Evolutionary conservation across 345 rosid species (phyloP).

Genomic region (Aurinia saxatilis): DNA sequence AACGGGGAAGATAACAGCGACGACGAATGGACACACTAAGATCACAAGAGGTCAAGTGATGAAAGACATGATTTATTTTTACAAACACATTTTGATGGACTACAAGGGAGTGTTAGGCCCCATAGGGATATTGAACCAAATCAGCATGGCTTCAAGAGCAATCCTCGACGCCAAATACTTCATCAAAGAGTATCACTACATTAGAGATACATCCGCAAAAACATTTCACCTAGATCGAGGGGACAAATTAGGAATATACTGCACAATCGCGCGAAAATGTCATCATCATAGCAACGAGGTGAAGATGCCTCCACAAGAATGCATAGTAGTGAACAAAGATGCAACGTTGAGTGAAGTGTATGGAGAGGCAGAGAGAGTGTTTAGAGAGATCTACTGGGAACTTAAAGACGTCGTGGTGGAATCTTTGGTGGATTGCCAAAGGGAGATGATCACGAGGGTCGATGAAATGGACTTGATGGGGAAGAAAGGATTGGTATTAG

Average conservation of each 20-base stretch:
- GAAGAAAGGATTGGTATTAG: constrained; percentile 35
- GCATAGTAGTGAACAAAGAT: constrained; percentile 44
- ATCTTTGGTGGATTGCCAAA: constrained; percentile 34
- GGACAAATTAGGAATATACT: constrained; percentile 44
- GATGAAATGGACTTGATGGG: constrained; percentile 40
- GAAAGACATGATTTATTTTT: constrained; percentile 58
- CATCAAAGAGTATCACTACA: constrained; percentile 51
- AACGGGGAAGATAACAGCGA: constrained; percentile 24
- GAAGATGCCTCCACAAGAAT: constrained; percentile 50
- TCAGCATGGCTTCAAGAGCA: constrained; percentile 49
- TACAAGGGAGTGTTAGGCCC: constrained; percentile 32
- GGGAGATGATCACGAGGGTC: constrained; percentile 33
- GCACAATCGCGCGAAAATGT: constrained; percentile 41
- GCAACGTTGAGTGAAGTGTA: constrained; percentile 63
- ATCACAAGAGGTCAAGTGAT: constrained; percentile 56
- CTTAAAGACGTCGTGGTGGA: constrained; percentile 46
- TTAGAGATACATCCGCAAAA: constrained; percentile 15
- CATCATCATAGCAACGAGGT: constrained; percentile 21
- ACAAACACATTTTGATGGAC: constrained; percentile 48
- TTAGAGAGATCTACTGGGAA: constrained; percentile 70
- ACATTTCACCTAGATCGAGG: constrained; percentile 22
- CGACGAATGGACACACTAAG: constrained; percentile 29
- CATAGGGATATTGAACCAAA: constrained; percentile 37
- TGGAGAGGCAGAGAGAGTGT: constrained; percentile 50
- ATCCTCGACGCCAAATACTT: constrained; percentile 71